Evolutionary conservation across 768 basidiomycete species (phyloP).

Genomic region (Kondoa malvinella): DNA sequence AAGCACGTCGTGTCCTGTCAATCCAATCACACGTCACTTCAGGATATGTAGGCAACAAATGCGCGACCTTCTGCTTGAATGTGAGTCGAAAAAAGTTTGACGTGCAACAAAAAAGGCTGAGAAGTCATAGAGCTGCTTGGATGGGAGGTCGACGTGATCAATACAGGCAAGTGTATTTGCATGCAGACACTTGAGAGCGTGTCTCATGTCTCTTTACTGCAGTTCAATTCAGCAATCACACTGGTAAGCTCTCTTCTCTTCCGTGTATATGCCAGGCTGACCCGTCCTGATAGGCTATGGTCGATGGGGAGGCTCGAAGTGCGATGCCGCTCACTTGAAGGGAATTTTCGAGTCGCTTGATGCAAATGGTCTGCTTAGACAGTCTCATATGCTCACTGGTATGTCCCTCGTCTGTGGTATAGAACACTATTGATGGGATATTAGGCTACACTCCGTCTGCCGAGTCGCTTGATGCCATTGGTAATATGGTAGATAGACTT

Average conservation of each 20-base stretch:
- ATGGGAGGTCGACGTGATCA: slow-evolving; percentile 80
- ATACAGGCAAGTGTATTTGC: slow-evolving; percentile 9
- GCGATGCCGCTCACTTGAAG: slow-evolving; percentile 58
- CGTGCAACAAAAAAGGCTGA: slow-evolving; percentile 38
- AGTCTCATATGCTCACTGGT: slow-evolving; percentile 67
- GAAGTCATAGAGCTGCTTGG: slow-evolving; percentile 42
- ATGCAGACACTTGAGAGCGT: slow-evolving; percentile 15
- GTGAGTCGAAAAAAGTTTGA: slow-evolving; percentile 84
- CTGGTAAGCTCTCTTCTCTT: slow-evolving; percentile 40
- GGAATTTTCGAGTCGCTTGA: slow-evolving; percentile 58
- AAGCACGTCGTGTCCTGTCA: slow-evolving; percentile 48
- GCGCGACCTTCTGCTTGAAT: slow-evolving; percentile 46
- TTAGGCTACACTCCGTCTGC: slow-evolving; percentile 75
- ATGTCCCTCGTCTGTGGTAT: slow-evolving; percentile 14
- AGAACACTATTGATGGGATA: not conserved
- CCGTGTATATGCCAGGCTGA: slow-evolving; percentile 8
- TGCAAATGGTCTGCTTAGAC: slow-evolving; percentile 52
- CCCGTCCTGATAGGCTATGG: slow-evolving; percentile 50
- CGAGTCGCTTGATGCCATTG: slow-evolving; percentile 53
- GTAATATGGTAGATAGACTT: slow-evolving; percentile 46
- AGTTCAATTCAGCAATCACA: slow-evolving; percentile 87
- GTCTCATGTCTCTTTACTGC: slow-evolving; percentile 57
- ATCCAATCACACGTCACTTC: slow-evolving; percentile 86
- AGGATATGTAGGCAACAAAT: slow-evolving; percentile 56
- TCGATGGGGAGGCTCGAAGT: slow-evolving; percentile 58